Evolutionary conservation across 768 basidiomycete species (phyloP), one percentile per base, ranked within the genome.

Genomic region (Coprinopsis strossmayeri): DNA sequence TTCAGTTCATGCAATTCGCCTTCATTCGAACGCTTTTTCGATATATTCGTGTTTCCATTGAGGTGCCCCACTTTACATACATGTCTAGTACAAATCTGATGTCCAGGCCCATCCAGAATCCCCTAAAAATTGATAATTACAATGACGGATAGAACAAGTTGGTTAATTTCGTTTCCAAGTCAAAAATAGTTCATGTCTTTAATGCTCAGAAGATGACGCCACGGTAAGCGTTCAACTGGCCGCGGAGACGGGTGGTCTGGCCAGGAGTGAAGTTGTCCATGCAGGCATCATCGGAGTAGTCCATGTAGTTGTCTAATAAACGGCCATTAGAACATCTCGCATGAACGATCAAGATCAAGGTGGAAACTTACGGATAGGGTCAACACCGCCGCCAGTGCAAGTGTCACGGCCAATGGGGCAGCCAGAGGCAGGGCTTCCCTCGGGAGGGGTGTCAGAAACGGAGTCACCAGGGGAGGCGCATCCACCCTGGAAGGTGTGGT

Each of bases 401-500:
- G 66, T 66, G 51, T 70, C 57, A 49, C 69, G 65, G 28, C 60
- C 61, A 23, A 53, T 61, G 12, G 67, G 68, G 57, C 75, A 76
- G 17, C 70, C 73, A 28, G 52, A 68, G 9, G 72, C 73, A 46
- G 72, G 48, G 18, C 62, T 65, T 1, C 68, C 58, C 60, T 77
- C 77, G 17, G 73, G 59, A 12, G 76, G 76, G 1, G 73, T 77
- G 55, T 76, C 74, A 12, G 56, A 54, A 48, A 78, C 74, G 21
- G 44, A 51, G 56, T 78, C 76, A 27, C 74, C 76, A 28, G 65
- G 38, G 55, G 48, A 53, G 11, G 52, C 41, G 64, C 70, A 76
- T 23, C 73, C 72, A 37, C 74, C 74, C 57, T 81, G 73, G 73
- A 78, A 79, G 24, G 78, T 77, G 64, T 79, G 77, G 62, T 70